phyloP scores from a whole-genome alignment of 805 yeast genomes.

The Yarrowia osloensis region DNA sequence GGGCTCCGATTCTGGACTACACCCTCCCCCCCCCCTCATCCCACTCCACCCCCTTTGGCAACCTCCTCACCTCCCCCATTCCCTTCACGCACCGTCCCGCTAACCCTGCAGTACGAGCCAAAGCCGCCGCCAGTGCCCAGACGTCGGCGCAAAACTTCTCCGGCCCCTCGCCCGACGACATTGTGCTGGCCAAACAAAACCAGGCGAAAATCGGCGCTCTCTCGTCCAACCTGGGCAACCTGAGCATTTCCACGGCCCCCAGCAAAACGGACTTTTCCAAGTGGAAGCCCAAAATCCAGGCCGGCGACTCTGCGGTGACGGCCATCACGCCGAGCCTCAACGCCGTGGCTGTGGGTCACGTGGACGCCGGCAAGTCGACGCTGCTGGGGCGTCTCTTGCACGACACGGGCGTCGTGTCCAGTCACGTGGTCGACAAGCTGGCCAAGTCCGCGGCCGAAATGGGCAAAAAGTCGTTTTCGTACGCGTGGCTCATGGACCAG shows the following conservation, averaged over 20 bases:
- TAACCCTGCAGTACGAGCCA: constrained; percentile 24
- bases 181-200: constrained; percentile 57
- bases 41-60: neutral
- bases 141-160: constrained; percentile 44
- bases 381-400: constrained; percentile 71
- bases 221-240: constrained; percentile 2
- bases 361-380: constrained; percentile 84
- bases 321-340: constrained; percentile 56
- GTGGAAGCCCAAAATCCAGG: constrained; percentile 29
- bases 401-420: constrained; percentile 67
- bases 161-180: constrained; percentile 83
- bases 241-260: neutral
- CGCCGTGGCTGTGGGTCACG: constrained; percentile 84
- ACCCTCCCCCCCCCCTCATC: neutral
- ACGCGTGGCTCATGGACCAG: constrained; percentile 86
- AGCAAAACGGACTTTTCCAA: constrained; percentile 21
- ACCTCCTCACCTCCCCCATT: neutral
- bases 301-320: constrained; percentile 23
- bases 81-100: constrained; percentile 19
- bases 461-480: constrained; percentile 78
- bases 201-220: constrained; percentile 33
- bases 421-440: constrained; percentile 61
- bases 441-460: constrained; percentile 63
- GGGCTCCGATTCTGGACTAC: neutral
- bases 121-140: constrained; percentile 14